A percentile compares a stretch with the other conserved stretches of the same genome.
These are phyloP conservation scores for Prunus yedoensis DNA, from an alignment of 331 rosid genomes.

Conservation along the genomic window DNA sequence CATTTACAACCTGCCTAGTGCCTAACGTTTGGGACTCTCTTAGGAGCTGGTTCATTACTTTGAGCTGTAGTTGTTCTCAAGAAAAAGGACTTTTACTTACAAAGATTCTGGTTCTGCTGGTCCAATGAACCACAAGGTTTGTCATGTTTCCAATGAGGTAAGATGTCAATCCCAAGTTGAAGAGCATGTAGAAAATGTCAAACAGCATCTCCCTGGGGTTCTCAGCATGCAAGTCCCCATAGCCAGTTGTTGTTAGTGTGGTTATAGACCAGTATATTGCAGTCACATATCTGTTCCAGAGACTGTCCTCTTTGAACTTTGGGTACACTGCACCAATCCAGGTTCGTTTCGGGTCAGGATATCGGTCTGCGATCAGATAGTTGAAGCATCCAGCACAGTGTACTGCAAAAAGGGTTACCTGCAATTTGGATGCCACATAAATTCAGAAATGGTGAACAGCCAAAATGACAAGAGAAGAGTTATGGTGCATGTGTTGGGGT, in stretches of 20 bases:
- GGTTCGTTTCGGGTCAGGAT: conserved; percentile 56
- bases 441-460: background rate
- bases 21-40: background rate
- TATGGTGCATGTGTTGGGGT: background rate
- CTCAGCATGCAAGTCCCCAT: conserved; percentile 83
- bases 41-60: background rate
- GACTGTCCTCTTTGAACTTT: conserved; percentile 55
- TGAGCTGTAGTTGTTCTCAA: conserved; percentile 9
- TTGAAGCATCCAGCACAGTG: conserved; percentile 79
- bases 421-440: conserved; percentile 19
- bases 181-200: conserved; percentile 60
- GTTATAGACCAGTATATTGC: conserved; percentile 85
- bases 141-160: conserved; percentile 93
- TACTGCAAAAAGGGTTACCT: conserved; percentile 82
- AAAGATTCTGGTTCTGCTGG: conserved; percentile 80
- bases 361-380: conserved; percentile 72
- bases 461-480: background rate
- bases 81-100: conserved; percentile 40
- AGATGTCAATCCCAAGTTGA: conserved; percentile 76
- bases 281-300: conserved; percentile 67
- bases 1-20: background rate
- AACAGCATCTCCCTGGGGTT: conserved; percentile 73
- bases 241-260: conserved; percentile 81
- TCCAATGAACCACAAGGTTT: conserved; percentile 86
- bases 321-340: conserved; percentile 81